Evolutionary conservation across 1,139 yeast genomes (phyloP), one percentile per base, ranked within the genome.

Genomic region (Geotrichum cucujoidarum): DNA sequence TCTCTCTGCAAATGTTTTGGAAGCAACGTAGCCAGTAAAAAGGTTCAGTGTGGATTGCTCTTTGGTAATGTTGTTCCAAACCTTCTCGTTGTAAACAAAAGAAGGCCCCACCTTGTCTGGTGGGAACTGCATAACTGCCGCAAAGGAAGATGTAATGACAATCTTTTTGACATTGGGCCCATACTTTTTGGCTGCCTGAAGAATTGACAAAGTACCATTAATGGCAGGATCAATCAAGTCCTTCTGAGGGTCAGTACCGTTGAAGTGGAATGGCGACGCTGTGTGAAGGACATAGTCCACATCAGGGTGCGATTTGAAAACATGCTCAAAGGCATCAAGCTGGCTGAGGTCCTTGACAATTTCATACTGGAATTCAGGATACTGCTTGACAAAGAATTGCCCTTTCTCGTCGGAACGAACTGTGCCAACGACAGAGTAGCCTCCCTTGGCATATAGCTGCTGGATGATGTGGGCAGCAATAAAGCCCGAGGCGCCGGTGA

Each of bases 401-500:
- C 79, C 82, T 59, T 77, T 76, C 1, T 60, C 67, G 39, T 67
- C 67, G 1, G 78, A 68, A 59, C 87, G 70, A 2, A 77, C 86
- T 1, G 83, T 73, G 10, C 84, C 86, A 18, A 81, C 67, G 14
- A 81, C 83, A 1, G 60, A 60, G 61, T 75, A 77, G 27, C 27
- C 27, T 20, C 72, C 74, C 43, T 58, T 55, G 45, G 60, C 57
- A 18, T 66, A 53, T 16, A 66, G 63, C 36, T 55, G 59, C 43
- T 66, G 55, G 41, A 71, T 68, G n/a, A 76, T 70, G 57, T 40
- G 79, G 46, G 76, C 74, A 16, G 81, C 83, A 51, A 79, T 73
- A 57, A 73, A 79, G 17, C 84, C 83, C 16, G 79, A 72, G 11
- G 80, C 80, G 4, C 84, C 84, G 2, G 83, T 74, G 32, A 80